Percentiles rank a stretch among this genome's conserved stretches.
Evolutionary conservation across 352 stramenopile genomes (phyloP).

Genomic region (Phytophthora boehmeriae): DNA sequence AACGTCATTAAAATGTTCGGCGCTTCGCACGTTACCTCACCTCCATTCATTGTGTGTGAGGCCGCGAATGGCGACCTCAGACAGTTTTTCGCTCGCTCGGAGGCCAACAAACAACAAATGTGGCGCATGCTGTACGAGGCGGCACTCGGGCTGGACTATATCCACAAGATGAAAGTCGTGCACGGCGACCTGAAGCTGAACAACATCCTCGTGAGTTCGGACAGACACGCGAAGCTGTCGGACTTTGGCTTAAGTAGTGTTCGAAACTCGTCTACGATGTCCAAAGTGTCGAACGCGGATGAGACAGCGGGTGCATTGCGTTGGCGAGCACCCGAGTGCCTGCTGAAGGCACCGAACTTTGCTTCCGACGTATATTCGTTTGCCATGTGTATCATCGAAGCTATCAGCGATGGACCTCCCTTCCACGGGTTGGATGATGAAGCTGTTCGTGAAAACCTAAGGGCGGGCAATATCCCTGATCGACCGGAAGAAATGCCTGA

Average conservation of each 20-base stretch:
- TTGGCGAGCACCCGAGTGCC: background rate
- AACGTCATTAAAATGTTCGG: constrained; percentile 40
- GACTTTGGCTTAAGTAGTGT: constrained; percentile 24
- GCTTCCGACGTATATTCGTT: background rate
- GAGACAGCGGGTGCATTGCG: background rate
- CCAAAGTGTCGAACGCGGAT: background rate
- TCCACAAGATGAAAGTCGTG: constrained; percentile 21
- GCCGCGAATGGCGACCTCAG: constrained; percentile 29
- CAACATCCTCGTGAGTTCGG: constrained; percentile 17
- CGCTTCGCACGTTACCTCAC: constrained; percentile 33
- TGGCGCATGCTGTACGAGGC: constrained; percentile 33
- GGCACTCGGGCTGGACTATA: constrained; percentile 44
- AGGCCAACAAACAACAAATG: constrained; percentile 9
- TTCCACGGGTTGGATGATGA: background rate
- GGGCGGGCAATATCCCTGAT: constrained; percentile 17
- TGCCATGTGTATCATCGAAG: constrained; percentile 2
- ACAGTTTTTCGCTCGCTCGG: constrained; percentile 6
- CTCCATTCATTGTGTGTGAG: constrained; percentile 35
- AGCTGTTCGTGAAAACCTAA: constrained; percentile 9
- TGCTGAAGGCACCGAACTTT: background rate
- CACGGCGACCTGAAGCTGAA: constrained; percentile 27
- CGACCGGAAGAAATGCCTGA: constrained; percentile 15
- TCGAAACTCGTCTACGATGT: background rate
- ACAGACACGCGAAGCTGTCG: constrained; percentile 17
- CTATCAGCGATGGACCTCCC: background rate